Evolutionary conservation across 208 protist species (phyloP).

Genomic region (Leishmania guyanensis): DNA sequence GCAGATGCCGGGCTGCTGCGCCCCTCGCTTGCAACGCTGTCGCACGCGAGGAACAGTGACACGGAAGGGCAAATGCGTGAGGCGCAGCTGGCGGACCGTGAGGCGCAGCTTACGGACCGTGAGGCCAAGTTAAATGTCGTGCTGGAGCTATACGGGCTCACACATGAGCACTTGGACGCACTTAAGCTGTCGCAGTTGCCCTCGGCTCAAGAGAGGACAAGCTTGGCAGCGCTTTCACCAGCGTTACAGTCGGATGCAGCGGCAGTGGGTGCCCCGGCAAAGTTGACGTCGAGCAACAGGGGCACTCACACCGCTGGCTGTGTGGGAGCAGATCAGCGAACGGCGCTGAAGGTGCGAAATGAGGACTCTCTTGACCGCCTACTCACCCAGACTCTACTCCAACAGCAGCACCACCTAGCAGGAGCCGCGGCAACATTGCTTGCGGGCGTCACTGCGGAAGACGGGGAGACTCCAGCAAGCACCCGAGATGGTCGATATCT

Average conservation of each 20-base stretch:
- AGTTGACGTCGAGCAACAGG: neutral
- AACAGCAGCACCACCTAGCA: neutral
- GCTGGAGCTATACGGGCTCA: constrained; percentile 83
- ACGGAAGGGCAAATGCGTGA: constrained; percentile 20
- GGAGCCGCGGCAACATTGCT: neutral
- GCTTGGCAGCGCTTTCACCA: neutral
- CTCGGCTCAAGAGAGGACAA: neutral
- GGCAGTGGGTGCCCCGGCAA: neutral
- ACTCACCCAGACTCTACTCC: constrained; percentile 1
- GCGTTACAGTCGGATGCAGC: neutral
- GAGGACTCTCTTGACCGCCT: constrained; percentile 7
- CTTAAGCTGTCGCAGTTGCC: constrained; percentile 26
- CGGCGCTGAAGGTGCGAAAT: neutral
- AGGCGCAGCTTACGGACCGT: constrained; percentile 51
- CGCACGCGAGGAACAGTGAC: neutral
- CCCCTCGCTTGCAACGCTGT: neutral
- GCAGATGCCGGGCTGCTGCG: neutral
- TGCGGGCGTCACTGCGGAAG: neutral
- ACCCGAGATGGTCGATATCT: too few species aligned
- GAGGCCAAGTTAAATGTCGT: constrained; percentile 77
- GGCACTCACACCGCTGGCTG: neutral
- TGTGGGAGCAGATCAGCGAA: neutral
- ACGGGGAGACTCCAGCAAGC: neutral
- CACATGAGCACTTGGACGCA: constrained; percentile 68
- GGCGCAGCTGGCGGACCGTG: constrained; percentile 45